phyloP scores from a whole-genome alignment of 2,329 filamentous ascomycete species.

The Aureobasidium uvarum region DNA sequence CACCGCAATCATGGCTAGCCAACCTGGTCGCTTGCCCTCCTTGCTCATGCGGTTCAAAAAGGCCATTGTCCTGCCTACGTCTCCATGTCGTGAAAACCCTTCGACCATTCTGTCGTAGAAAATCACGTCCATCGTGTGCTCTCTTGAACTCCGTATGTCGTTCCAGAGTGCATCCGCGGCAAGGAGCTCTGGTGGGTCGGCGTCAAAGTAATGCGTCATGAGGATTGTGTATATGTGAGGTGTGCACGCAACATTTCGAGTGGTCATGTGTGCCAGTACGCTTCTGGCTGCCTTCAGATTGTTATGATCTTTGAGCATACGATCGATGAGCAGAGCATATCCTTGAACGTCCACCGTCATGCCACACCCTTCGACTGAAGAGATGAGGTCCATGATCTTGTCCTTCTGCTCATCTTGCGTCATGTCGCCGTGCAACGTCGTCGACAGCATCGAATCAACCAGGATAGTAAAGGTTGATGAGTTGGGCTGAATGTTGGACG shows the following conservation, averaged over 20 bases:
- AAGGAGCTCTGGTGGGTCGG: conserved; percentile 53
- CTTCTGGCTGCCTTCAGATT: conserved; percentile 55
- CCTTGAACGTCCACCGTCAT: conserved; percentile 60
- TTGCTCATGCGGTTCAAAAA: conserved; percentile 43
- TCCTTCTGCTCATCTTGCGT: conserved; percentile 51
- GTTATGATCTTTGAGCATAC: conserved; percentile 53
- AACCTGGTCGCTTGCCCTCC: conserved; percentile 45
- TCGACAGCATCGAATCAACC: conserved; percentile 58
- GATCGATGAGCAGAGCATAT: conserved; percentile 69
- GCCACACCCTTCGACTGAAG: conserved; percentile 57
- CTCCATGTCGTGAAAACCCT: conserved; percentile 56
- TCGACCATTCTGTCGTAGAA: conserved; percentile 71
- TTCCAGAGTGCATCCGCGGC: conserved; percentile 60
- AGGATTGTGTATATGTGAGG: conserved; percentile 73
- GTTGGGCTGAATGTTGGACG: conserved; percentile 49
- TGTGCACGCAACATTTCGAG: conserved; percentile 53
- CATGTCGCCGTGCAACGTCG: conserved; percentile 46
- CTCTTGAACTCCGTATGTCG: conserved; percentile 43
- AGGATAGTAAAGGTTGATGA: conserved; percentile 69
- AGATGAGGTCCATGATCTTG: conserved; percentile 56
- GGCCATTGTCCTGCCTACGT: conserved; percentile 50
- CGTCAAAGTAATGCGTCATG: conserved; percentile 63
- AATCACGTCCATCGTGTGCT: conserved; percentile 47
- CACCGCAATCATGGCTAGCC: conserved; percentile 42
- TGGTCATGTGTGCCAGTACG: conserved; percentile 63